Conservation (phyloP, 2,329 filamentous ascomycete species). For the Biscogniauxia mediterranea region DNA sequence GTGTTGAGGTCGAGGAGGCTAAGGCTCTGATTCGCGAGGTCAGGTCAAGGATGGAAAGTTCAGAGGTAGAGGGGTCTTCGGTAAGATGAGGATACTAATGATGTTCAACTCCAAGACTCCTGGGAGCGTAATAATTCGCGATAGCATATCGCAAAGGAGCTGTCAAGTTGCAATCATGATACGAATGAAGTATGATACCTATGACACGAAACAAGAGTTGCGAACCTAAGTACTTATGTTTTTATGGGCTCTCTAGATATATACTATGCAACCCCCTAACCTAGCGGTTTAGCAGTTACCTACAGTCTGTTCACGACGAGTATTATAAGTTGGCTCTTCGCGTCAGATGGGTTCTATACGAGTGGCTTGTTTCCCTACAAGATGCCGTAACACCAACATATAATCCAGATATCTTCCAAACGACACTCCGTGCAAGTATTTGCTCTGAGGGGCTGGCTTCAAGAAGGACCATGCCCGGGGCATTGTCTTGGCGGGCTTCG, state of each 20-base stretch:
- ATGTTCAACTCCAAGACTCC: neutral
- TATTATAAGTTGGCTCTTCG: no score
- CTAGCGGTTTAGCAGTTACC: no score
- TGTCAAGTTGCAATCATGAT: neutral
- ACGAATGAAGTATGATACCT: neutral
- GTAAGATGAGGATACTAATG: constrained; percentile 1
- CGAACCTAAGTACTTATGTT: neutral
- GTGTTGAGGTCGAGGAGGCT: constrained; percentile 93
- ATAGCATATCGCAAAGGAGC: neutral
- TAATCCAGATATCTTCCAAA: neutral
- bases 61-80: constrained; percentile 5
- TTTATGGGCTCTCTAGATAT: neutral
- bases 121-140: neutral
- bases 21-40: constrained; percentile 90
- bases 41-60: constrained; percentile 66
- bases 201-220: neutral
- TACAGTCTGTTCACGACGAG: no score
- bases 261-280: no score
- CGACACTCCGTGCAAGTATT: neutral
- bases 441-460: neutral
- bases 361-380: neutral
- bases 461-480: neutral
- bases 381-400: neutral
- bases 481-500: neutral
- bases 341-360: neutral